Evolutionary conservation across 305 asterid genomes (phyloP).

Genomic region (Fraxinus ornus): DNA sequence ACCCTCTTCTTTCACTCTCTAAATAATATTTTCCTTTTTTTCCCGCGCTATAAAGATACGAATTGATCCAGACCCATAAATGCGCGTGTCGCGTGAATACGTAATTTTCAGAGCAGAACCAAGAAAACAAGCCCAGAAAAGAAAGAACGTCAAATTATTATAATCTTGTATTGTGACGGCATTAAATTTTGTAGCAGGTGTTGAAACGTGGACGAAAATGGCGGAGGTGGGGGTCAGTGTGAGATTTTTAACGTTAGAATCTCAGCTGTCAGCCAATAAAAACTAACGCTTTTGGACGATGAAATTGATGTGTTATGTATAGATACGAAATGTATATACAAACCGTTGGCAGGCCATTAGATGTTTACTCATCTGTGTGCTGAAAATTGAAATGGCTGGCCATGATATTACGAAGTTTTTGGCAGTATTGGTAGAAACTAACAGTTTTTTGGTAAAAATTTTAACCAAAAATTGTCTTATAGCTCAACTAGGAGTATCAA

Average conservation of each 20-base stretch:
- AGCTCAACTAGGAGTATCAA: neutral
- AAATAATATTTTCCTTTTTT: neutral
- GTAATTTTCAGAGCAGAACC: neutral
- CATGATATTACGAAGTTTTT: neutral
- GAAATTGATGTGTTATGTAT: neutral
- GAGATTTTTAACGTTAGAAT: conserved; percentile 17
- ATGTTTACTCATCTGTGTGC: neutral
- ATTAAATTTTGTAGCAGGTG: conserved; percentile 18
- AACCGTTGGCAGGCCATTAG: neutral
- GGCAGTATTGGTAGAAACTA: neutral
- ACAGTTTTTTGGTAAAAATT: neutral
- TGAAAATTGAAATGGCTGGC: neutral
- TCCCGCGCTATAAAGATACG: neutral
- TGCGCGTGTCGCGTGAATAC: neutral
- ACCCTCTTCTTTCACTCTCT: neutral
- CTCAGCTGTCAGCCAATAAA: conserved; percentile 18
- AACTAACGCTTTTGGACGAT: conserved; percentile 9
- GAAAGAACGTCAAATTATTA: neutral
- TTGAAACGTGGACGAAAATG: conserved; percentile 33
- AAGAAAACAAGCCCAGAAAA: neutral
- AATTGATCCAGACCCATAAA: neutral
- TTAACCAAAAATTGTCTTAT: neutral
- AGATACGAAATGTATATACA: neutral
- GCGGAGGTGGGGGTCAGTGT: neutral
- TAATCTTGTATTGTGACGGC: conserved; percentile 30